Evolutionary conservation across 148 eudicot genomes (phyloP).

Genomic region (Diospyros kaki): DNA sequence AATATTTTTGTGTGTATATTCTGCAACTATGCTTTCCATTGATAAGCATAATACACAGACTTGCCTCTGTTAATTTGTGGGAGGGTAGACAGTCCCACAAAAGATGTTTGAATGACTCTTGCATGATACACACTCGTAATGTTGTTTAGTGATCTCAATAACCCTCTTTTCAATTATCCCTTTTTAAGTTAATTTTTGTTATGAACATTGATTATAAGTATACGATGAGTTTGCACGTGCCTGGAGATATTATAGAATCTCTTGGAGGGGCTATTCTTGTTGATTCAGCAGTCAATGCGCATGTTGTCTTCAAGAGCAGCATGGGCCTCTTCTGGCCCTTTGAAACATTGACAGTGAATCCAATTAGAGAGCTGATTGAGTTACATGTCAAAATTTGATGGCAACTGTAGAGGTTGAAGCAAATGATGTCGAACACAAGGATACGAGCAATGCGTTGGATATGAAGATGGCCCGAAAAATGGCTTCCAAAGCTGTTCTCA

Average conservation of each 20-base stretch:
- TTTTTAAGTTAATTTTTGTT: not conserved
- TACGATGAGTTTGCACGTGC: slow-evolving; percentile 38
- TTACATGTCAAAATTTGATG: slow-evolving; percentile 39
- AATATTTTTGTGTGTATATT: no score
- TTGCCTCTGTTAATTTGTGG: no score
- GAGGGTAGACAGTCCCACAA: no score
- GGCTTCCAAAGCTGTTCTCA: slow-evolving; percentile 52
- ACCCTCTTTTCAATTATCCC: not conserved
- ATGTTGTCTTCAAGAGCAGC: slow-evolving; percentile 45
- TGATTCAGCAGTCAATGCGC: slow-evolving; percentile 63
- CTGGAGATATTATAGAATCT: slow-evolving; percentile 86
- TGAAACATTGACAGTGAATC: slow-evolving; percentile 62
- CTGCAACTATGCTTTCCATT: no score
- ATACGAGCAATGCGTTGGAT: slow-evolving; percentile 33
- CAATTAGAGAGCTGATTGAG: slow-evolving; percentile 50
- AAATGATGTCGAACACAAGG: slow-evolving; percentile 29
- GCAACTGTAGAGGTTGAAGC: slow-evolving; percentile 61
- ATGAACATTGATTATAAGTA: not conserved
- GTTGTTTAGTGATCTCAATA: no score
- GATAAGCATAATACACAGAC: not conserved
- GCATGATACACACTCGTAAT: no score
- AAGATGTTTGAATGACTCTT: no score
- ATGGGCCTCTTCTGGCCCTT: slow-evolving; percentile 64
- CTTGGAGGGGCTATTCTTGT: slow-evolving; percentile 82
- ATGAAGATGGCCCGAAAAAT: slow-evolving; percentile 50